These are phyloP conservation scores for Triglochin maritima DNA, from an alignment of 106 monocot species.

Conservation along the genomic window DNA sequence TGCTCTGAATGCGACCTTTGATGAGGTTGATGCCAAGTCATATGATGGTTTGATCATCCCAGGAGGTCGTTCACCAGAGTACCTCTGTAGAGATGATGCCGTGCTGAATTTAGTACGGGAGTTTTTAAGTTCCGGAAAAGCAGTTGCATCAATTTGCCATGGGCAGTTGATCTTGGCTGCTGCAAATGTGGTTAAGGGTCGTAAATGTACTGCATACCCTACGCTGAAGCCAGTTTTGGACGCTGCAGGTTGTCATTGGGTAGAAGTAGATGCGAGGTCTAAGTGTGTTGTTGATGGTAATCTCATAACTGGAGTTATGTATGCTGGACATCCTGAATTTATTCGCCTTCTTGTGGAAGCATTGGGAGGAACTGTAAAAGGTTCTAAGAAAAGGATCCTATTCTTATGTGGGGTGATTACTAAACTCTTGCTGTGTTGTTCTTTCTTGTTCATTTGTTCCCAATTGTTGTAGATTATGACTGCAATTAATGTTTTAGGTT, in stretches of 20 bases:
- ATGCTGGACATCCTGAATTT: constrained; percentile 60
- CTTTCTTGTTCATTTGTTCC: neutral
- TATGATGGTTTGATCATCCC: constrained; percentile 74
- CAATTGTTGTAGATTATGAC: neutral
- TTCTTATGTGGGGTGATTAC: constrained; percentile 85
- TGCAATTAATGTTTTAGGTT: too few relatives aligned
- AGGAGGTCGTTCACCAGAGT: constrained; percentile 81
- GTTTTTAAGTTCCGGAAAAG: constrained; percentile 33
- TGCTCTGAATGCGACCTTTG: constrained; percentile 67
- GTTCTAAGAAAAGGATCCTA: constrained; percentile 56
- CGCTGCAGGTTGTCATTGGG: constrained; percentile 69
- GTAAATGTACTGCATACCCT: constrained; percentile 71
- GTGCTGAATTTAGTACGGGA: constrained; percentile 38
- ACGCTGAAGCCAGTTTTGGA: constrained; percentile 60
- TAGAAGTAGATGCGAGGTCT: constrained; percentile 39
- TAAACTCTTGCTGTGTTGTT: neutral
- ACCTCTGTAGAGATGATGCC: constrained; percentile 50
- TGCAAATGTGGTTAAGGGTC: constrained; percentile 52
- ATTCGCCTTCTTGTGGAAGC: constrained; percentile 58
- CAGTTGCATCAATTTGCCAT: constrained; percentile 78
- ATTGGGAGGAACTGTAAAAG: constrained; percentile 60
- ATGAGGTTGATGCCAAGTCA: constrained; percentile 33
- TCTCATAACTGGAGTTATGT: constrained; percentile 63
- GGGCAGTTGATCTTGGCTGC: constrained; percentile 85
- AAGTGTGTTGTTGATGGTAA: constrained; percentile 61